Conservation (phyloP, 2,329 filamentous ascomycete genomes). For the Hypoxylon sp. region DNA sequence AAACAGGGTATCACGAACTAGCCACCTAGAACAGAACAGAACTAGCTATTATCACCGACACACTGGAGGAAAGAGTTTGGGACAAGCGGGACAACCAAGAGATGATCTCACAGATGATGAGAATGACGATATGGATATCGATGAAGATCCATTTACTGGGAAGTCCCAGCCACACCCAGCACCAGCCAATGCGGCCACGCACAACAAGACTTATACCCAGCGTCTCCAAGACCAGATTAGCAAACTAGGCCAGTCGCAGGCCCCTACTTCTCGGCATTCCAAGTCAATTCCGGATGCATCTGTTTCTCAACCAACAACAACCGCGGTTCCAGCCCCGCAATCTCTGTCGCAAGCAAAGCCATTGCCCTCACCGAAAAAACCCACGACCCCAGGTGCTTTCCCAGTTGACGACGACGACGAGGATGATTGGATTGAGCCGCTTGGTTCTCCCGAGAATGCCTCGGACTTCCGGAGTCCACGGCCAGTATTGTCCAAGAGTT, state of each 20-base stretch:
- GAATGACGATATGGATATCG: slow-evolving; percentile 62
- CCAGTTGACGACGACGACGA: slow-evolving; percentile 72
- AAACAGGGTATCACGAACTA: slow-evolving; percentile 79
- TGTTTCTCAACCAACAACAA: slow-evolving; percentile 53
- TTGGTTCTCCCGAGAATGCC: slow-evolving; percentile 57
- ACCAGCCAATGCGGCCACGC: slow-evolving; percentile 68
- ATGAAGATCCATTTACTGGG: slow-evolving; percentile 61
- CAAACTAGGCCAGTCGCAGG: slow-evolving; percentile 72
- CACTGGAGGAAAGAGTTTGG: slow-evolving; percentile 81
- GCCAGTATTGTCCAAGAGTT: slow-evolving; percentile 71
- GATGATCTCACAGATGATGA: slow-evolving; percentile 59
- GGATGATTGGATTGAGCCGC: slow-evolving; percentile 75
- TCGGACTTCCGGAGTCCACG: slow-evolving; percentile 61
- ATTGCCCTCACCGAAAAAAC: slow-evolving; percentile 56
- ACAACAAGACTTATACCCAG: slow-evolving; percentile 94
- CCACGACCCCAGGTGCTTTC: slow-evolving; percentile 71
- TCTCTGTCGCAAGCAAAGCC: slow-evolving; percentile 58
- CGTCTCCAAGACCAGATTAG: slow-evolving; percentile 93
- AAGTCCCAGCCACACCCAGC: slow-evolving; percentile 64
- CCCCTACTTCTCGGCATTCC: slow-evolving; percentile 62
- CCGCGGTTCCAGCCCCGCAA: slow-evolving; percentile 50
- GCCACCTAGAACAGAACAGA: slow-evolving; percentile 80
- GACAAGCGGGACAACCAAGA: slow-evolving; percentile 65
- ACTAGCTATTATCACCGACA: slow-evolving; percentile 81
- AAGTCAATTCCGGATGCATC: slow-evolving; percentile 63